Base-by-base conservation (phyloP, 2,329 filamentous ascomycete genomes). In the Colletotrichum magnum region DNA sequence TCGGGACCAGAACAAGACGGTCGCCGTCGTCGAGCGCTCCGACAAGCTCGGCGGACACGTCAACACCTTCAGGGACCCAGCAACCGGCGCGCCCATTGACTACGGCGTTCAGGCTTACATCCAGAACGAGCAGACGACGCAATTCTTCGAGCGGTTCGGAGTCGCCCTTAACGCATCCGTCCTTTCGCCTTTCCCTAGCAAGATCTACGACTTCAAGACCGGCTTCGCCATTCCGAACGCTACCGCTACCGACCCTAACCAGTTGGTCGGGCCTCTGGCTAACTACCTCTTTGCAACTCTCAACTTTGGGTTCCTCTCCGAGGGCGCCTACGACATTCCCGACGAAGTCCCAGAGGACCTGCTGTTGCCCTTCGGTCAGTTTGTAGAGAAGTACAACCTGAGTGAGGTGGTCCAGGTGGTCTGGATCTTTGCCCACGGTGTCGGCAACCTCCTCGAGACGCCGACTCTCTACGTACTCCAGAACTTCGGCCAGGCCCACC, bases 1-100 rank as follows among this genome's bases (percentile, higher is more conserved):
- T n/a, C 85, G 83, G 2, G 84, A 87, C 24, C 85, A 87, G 52
- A 78, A 81, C 24, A 81, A 85, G 70, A 83, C 77, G 1, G 81
- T 84, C 0, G 74, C 87, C 5, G 77, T 89, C 36, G 81, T 89
- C 59, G 86, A 87, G 28, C 52, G 41, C 1, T 10, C 47, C 12
- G 64, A 68, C 12, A 64, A 21, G 13, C 53, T 72, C 26, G 86
- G 86, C 13, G 86, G 86, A 2, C 84, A 87, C 68, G 82, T 83
- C 7, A 76, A 85, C 43, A 87, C 84, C 12, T 87, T 84, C 72
- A 76, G 73, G 2, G 82, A 82, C 53, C 80, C 80, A 24, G 74
- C 77, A 9, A 81, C 78, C 6, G 79, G 78, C 9, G 71, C 60
- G 0, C 66, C 74, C 6, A 76, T 76, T 66, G 78, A 82, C 69